These are phyloP conservation scores for Hygrophila difformis DNA, from an alignment of 257 asterid species.

Conservation along the genomic window DNA sequence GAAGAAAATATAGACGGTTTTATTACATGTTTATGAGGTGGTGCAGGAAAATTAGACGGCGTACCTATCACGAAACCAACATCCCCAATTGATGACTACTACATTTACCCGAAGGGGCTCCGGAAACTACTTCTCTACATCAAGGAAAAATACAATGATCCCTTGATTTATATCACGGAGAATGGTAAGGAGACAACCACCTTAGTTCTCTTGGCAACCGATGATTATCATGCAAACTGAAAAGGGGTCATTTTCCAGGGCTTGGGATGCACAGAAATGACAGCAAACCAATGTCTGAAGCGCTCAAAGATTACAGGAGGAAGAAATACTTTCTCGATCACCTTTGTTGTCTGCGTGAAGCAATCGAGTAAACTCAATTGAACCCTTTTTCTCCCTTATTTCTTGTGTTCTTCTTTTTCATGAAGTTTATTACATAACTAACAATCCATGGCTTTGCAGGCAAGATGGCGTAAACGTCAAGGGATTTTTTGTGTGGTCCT, in stretches of 20 bases:
- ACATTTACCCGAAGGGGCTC: slow-evolving; percentile 28
- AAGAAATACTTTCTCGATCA: slow-evolving; percentile 23
- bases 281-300: slow-evolving; percentile 14
- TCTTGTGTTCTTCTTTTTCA: not conserved
- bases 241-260: slow-evolving; percentile 16
- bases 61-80: slow-evolving; percentile 14
- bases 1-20: too few species aligned
- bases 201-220: too few species aligned
- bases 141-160: slow-evolving; percentile 26
- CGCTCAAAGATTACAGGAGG: slow-evolving; percentile 29
- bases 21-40: too few species aligned
- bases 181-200: slow-evolving; percentile 18
- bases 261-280: slow-evolving; percentile 19
- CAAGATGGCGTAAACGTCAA: slow-evolving; percentile 30
- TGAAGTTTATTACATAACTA: too few species aligned
- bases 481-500: slow-evolving; percentile 40
- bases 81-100: slow-evolving; percentile 1
- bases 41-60: slow-evolving; percentile 11
- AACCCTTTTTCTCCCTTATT: not conserved
- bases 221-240: not conserved
- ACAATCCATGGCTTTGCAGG: slow-evolving; percentile 19
- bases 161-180: slow-evolving; percentile 37
- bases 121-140: slow-evolving; percentile 12
- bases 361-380: slow-evolving; percentile 15
- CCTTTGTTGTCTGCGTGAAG: slow-evolving; percentile 27